These are phyloP conservation scores for Jackrogersella multiformis DNA, from an alignment of 495 filamentous ascomycete genomes.

Conservation along the genomic window DNA sequence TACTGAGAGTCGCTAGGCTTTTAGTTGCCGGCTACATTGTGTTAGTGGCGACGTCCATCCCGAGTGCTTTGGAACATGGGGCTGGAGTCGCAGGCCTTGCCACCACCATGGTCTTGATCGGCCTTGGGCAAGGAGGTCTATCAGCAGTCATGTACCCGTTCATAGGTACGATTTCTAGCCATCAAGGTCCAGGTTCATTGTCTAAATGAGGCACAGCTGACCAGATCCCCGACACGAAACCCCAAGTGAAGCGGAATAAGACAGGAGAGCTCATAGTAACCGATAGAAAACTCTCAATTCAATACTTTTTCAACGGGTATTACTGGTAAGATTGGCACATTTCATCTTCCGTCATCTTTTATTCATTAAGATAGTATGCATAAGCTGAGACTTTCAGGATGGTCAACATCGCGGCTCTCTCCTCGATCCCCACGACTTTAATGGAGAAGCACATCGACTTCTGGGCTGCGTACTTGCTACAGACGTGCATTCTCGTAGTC, in stretches of 20 bases:
- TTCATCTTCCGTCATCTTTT: conserved; percentile 1
- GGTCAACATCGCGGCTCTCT: conserved; percentile 59
- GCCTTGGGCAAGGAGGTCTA: conserved; percentile 2
- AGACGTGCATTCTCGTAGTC: conserved; percentile 53
- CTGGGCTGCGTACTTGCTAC: conserved; percentile 55
- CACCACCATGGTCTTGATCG: background rate
- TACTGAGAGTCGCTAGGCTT: background rate
- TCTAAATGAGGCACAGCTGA: conserved; percentile 4
- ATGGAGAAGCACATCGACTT: conserved; percentile 57
- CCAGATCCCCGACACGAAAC: conserved; percentile 36
- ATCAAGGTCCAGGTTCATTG: background rate
- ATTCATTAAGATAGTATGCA: background rate
- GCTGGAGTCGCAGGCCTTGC: background rate
- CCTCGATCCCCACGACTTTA: conserved; percentile 52
- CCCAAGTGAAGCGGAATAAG: conserved; percentile 44
- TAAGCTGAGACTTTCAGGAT: conserved; percentile 32
- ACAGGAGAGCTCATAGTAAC: conserved; percentile 53
- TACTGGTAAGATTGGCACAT: conserved; percentile 51
- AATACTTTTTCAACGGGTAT: conserved; percentile 57
- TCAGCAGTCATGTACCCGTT: conserved; percentile 19
- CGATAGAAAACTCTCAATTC: conserved; percentile 53
- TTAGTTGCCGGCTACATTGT: background rate
- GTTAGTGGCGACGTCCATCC: background rate
- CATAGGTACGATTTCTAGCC: background rate
- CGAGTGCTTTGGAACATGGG: background rate